Evolutionary conservation across 2,329 filamentous ascomycete genomes (phyloP).

Genomic region (Lachnellula subtilissima): DNA sequence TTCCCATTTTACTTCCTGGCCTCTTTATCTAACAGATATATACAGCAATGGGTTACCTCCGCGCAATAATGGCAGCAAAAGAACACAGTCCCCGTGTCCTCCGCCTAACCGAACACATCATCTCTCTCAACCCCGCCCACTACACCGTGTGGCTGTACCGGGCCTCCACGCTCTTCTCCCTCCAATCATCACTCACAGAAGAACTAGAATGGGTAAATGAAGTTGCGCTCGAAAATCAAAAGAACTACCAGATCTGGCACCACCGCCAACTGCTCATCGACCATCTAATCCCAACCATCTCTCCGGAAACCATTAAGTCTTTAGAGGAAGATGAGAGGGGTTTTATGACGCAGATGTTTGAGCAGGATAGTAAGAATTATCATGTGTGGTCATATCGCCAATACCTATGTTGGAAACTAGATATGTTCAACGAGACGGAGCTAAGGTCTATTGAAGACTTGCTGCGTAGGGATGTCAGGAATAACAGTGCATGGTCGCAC

Average conservation of each 20-base stretch:
- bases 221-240: constrained; percentile 76
- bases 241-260: constrained; percentile 99
- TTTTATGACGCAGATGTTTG: constrained; percentile 78
- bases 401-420: constrained; percentile 59
- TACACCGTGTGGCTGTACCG: constrained; percentile 99
- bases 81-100: constrained; percentile 78
- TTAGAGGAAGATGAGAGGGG: constrained; percentile 63
- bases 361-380: constrained; percentile 90
- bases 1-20: constrained; percentile 1
- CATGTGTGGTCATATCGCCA: constrained; percentile 97
- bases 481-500: constrained; percentile 98
- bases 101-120: constrained; percentile 81
- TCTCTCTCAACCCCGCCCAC: constrained; percentile 89
- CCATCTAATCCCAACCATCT: constrained; percentile 54
- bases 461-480: constrained; percentile 76
- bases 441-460: constrained; percentile 66
- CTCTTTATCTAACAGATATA: constrained; percentile 2
- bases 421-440: constrained; percentile 60
- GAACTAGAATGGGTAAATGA: constrained; percentile 86
- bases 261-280: constrained; percentile 64
- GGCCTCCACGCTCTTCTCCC: constrained; percentile 67
- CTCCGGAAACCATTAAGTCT: constrained; percentile 46
- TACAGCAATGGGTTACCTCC: constrained; percentile 80
- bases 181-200: constrained; percentile 35
- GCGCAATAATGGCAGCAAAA: constrained; percentile 84